Conservation (phyloP, 306 rosid genomes). For the Hylodesmum podocarpum region DNA sequence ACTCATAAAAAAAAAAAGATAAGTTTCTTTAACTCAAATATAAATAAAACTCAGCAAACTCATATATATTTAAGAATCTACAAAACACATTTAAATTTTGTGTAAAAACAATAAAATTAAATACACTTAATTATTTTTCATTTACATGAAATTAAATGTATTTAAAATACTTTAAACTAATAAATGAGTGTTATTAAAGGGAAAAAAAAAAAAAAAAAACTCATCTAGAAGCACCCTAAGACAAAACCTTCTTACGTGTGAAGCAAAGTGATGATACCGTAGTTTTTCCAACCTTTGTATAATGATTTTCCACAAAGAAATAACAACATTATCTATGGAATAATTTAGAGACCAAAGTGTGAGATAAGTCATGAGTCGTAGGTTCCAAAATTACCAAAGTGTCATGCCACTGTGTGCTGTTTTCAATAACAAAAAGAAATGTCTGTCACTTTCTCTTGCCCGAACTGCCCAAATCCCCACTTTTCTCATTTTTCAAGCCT, state of each 20-base stretch:
- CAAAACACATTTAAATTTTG: too few relatives aligned
- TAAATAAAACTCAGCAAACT: too few relatives aligned
- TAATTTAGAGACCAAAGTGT: constrained; percentile 17
- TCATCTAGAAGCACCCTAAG: too few relatives aligned
- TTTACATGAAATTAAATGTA: too few relatives aligned
- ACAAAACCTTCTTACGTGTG: too few relatives aligned
- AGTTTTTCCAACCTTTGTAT: neutral
- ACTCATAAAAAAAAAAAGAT: too few relatives aligned
- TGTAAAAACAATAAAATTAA: too few relatives aligned
- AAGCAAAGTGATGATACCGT: neutral
- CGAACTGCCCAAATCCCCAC: constrained; percentile 24
- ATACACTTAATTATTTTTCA: too few relatives aligned
- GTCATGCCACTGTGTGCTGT: constrained; percentile 20
- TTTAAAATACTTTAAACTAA: too few relatives aligned
- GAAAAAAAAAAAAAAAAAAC: neutral
- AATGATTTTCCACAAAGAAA: constrained; percentile 30
- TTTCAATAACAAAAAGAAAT: constrained; percentile 31
- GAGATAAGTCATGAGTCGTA: constrained; percentile 23
- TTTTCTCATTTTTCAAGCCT: constrained; percentile 34
- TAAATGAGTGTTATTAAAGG: neutral
- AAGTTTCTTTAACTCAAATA: too few relatives aligned
- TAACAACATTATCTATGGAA: constrained; percentile 29
- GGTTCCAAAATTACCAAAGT: constrained; percentile 34
- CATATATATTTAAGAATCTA: too few relatives aligned
- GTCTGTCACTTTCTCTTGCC: constrained; percentile 38